Base-by-base conservation (phyloP, 1,284 basidiomycete genomes). In the Puccinia coronata region DNA sequence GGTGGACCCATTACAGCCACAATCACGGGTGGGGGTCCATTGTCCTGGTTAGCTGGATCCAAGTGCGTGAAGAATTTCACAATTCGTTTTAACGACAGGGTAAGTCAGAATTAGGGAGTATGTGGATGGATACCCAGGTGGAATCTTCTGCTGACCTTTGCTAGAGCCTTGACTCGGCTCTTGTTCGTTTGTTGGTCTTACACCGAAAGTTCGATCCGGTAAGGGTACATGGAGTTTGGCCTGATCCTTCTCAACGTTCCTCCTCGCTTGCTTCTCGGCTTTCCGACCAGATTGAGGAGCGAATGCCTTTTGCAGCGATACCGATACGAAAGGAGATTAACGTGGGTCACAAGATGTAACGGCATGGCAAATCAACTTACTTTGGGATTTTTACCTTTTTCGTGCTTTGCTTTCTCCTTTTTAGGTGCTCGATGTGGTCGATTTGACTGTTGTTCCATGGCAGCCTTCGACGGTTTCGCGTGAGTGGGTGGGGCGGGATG, bases 1-100 rank as follows among this genome's bases (percentile, higher is more conserved):
- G 96, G 92, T 20, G 97, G 96, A 0, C 97, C 97, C 71, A 98
- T 96, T 74, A 99, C 90, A n/a, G 96, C 96, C 59, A 99, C 91
- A 82, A 99, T 91, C 84, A 98, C 91, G 0, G 97, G 97, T 18
- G 97, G 96, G 0, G 96, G 94, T 12, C 51, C 51, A 71, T n/a
- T 53, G 34, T 71, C 51, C 41, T 67, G 63, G 41, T 47, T 73
- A 92, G 90, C 82, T 95, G 93, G 77, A 94, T 93, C 2, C 84
- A 83, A 49, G 82, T 73, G 25, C 28, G 65, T 36, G 69, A 59
- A 61, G 14, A 8, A 9, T 78, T n/a, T 25, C 3, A 57, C 39
- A 57, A 70, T 53, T 16, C 8, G 18, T 83, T 57, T 81, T 81
- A 36, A 84, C 81, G n/a, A 47, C 12, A 4, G 31, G 28, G 5